phyloP scores from a whole-genome alignment of 306 rosid species.

The Delonix regia region DNA sequence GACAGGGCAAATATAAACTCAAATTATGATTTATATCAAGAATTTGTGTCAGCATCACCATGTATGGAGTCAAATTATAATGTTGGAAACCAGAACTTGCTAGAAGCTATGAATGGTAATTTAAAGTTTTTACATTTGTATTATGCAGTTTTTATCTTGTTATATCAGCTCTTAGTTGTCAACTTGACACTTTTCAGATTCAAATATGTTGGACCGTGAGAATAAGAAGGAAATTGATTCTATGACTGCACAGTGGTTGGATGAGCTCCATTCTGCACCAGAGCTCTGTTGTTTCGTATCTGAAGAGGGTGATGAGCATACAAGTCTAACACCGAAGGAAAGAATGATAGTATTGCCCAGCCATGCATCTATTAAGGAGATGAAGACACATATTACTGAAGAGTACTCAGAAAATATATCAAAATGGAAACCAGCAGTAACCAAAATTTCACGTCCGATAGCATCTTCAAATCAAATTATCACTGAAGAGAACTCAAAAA shows the following conservation, averaged over 20 bases:
- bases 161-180: neutral
- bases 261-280: constrained; percentile 58
- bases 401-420: constrained; percentile 39
- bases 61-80: constrained; percentile 52
- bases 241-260: constrained; percentile 51
- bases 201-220: constrained; percentile 63
- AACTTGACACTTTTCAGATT: too few relatives aligned
- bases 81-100: constrained; percentile 49
- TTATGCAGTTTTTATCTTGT: neutral
- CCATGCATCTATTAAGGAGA: constrained; percentile 64
- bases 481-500: too few relatives aligned
- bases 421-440: constrained; percentile 47
- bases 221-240: constrained; percentile 73
- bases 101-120: constrained; percentile 71
- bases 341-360: constrained; percentile 66
- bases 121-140: constrained; percentile 7
- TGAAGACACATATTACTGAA: constrained; percentile 65
- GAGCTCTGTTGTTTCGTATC: constrained; percentile 19
- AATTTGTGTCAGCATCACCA: constrained; percentile 55
- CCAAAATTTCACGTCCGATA: constrained; percentile 50
- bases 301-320: constrained; percentile 65
- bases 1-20: constrained; percentile 59
- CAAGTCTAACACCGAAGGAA: constrained; percentile 44
- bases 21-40: constrained; percentile 54
- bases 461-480: too few relatives aligned